phyloP scores from a whole-genome alignment of 345 rosid species.

The Angophora floribunda region DNA sequence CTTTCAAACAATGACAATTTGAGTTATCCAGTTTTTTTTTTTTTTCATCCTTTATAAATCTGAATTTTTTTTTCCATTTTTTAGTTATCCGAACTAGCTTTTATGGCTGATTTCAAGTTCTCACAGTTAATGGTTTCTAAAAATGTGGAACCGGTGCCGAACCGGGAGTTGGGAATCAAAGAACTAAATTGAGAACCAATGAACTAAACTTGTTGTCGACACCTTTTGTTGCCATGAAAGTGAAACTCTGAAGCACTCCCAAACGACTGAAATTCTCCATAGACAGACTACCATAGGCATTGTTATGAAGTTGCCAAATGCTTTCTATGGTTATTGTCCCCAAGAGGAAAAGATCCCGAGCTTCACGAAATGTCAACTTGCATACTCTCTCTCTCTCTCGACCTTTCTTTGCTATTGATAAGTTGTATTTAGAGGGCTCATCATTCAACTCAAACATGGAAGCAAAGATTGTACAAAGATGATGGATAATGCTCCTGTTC shows the following conservation, averaged over 20 bases:
- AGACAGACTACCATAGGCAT: not conserved
- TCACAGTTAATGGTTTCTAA: no score
- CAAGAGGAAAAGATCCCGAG: not conserved
- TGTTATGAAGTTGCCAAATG: not conserved
- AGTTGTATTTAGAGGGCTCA: not conserved
- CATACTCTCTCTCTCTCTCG: not conserved
- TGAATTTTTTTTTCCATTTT: not conserved
- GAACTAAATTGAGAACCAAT: fast-evolving
- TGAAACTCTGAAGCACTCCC: no score
- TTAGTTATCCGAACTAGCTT: no score
- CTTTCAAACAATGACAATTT: not conserved
- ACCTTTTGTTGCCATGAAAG: not conserved
- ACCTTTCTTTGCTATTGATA: not conserved
- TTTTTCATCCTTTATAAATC: not conserved
- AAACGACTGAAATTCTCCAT: not conserved
- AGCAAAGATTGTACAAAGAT: not conserved
- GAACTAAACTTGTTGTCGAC: not conserved
- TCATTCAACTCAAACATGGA: not conserved
- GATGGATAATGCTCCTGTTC: not conserved
- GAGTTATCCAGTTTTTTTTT: not conserved
- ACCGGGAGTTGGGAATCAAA: not conserved
- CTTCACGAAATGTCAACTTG: not conserved
- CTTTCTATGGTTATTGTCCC: not conserved
- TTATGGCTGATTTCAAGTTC: no score
- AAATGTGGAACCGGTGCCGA: no score